Evolutionary conservation across 108 stramenopile species (phyloP), one percentile per base, ranked within the genome.

Genomic region (Stephanodiscus triporus): DNA sequence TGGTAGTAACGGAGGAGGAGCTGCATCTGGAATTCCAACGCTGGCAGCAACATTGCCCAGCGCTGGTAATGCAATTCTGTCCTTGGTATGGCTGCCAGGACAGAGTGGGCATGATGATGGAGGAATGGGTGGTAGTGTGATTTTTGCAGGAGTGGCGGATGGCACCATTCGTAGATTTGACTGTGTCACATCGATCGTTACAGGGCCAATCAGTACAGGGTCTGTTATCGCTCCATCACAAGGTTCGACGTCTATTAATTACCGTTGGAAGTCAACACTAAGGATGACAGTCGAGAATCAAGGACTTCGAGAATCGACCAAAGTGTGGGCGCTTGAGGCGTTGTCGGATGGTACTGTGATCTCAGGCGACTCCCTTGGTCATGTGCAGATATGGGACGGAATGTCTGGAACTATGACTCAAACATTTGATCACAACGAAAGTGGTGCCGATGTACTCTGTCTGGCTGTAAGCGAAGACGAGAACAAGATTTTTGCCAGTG

Each of bases 331-430:
- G 9, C 63, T 98, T 47, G 51, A 84, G 40, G 85, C 81, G 1
- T 79, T 98, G 11, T 34, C 77, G 6, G 90, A 91, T 76, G 90
- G 89, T 2, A 97, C 96, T 8, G 76, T 98, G 20, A 79, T 97
- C 34, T 89, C 94, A 5, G 96, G 94, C 23, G 97, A 97, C 70
- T 96, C 95, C 2, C 68, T 91, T 26, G 97, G 97, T 17, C 82
- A 95, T 49, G 84, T 98, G 9, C 96, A 97, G 57, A 77, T 97
- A 30, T 98, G 95, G 96, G 96, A 98, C 58, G 91, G 91, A 14
- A 34, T 73, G 50, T 85, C 84, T 10, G 94, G 98, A 17, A 96
- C 97, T 11, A 78, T 95, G 70, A 62, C 78, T 16, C 89, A 95
- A 65, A 85, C 86, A 8, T 87, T 98, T 53, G 67, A 81, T 38